A percentile compares a stretch with the other conserved stretches of the same genome.
Conservation (phyloP, 345 rosid genomes). For the Angophora floribunda region DNA sequence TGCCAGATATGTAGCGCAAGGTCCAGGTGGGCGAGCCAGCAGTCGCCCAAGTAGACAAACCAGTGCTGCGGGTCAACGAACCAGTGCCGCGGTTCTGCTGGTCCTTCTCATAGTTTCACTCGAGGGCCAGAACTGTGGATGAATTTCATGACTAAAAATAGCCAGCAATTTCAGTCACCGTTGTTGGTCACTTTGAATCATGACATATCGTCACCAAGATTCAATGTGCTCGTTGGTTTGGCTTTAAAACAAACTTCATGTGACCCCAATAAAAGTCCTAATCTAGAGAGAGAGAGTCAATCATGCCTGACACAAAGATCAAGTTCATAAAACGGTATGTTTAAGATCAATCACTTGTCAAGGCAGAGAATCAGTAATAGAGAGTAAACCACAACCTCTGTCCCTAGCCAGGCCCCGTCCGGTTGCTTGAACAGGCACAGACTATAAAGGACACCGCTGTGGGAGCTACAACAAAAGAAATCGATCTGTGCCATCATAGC, state of each 20-base stretch:
- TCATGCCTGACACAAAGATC: background rate
- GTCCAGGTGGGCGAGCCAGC: background rate
- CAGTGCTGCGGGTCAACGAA: background rate
- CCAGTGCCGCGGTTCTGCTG: background rate
- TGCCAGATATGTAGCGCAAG: background rate
- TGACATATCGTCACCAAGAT: background rate
- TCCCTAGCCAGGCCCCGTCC: background rate
- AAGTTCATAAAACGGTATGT: background rate
- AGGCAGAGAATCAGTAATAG: background rate
- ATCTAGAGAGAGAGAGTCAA: background rate
- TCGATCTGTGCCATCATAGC: background rate
- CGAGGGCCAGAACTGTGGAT: background rate
- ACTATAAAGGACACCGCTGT: fast-evolving
- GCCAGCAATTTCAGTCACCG: background rate
- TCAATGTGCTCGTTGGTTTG: background rate
- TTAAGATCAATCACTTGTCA: background rate
- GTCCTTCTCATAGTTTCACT: background rate
- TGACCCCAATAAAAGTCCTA: background rate
- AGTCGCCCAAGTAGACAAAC: background rate
- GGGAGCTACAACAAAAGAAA: background rate
- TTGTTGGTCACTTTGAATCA: background rate
- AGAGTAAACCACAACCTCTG: background rate
- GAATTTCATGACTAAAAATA: background rate
- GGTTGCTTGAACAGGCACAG: background rate
- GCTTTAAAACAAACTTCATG: background rate